Conservation (phyloP, 352 stramenopile genomes). For the Thraustotheca clavata region DNA sequence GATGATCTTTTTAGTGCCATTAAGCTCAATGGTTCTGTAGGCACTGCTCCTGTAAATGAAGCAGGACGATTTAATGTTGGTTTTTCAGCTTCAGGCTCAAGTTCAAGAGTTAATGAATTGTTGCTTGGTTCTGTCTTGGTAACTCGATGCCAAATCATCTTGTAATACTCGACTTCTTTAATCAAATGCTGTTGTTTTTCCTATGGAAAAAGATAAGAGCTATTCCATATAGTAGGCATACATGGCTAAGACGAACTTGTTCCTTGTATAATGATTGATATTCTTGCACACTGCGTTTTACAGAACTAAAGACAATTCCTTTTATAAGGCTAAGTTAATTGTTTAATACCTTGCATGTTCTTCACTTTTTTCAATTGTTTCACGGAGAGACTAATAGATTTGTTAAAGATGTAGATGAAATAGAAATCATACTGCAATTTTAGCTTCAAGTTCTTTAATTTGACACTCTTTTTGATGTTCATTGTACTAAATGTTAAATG, state of each 20-base stretch:
- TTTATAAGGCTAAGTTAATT: background rate
- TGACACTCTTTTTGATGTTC: conserved; percentile 1
- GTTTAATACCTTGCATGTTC: conserved; percentile 62
- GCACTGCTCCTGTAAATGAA: conserved; percentile 11
- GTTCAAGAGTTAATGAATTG: background rate
- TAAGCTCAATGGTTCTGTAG: conserved; percentile 10
- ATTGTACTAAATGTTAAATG: background rate
- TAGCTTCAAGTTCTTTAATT: conserved; percentile 36
- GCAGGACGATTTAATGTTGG: background rate
- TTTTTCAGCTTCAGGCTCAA: background rate
- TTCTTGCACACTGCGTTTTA: conserved; percentile 60
- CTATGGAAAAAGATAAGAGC: conserved; percentile 21
- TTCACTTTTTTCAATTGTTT: conserved; percentile 61
- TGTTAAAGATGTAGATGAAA: conserved; percentile 27
- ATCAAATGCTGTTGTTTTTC: conserved; percentile 55
- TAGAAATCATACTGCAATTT: conserved; percentile 18
- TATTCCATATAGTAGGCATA: background rate
- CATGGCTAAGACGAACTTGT: conserved; percentile 71
- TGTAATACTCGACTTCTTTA: conserved; percentile 78
- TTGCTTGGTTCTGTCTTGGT: background rate
- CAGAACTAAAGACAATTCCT: background rate
- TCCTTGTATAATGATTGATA: conserved; percentile 76
- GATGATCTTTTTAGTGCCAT: conserved; percentile 16
- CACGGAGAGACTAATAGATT: conserved; percentile 39
- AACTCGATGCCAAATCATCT: conserved; percentile 40